These are phyloP conservation scores for Poronia punctata DNA, from an alignment of 495 filamentous ascomycete genomes.

Conservation along the genomic window DNA sequence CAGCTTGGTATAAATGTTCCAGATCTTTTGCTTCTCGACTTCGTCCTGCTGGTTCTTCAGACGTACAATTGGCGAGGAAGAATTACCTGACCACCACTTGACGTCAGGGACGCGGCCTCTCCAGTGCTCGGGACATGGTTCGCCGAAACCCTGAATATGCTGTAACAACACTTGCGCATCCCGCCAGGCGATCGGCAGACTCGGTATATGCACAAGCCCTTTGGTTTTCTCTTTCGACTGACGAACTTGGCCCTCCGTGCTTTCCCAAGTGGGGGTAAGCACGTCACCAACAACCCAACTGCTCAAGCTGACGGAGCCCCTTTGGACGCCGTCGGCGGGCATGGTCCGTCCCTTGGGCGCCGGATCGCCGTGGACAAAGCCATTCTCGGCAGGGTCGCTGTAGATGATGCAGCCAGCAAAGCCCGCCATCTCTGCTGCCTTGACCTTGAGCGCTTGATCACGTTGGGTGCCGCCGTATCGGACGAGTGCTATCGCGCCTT, in stretches of 20 bases:
- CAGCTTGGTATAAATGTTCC: conserved; percentile 82
- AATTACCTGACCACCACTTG: conserved; percentile 77
- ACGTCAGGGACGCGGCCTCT: conserved; percentile 64
- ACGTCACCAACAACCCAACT: conserved; percentile 83
- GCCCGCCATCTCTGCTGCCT: conserved; percentile 78
- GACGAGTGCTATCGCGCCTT: conserved; percentile 78
- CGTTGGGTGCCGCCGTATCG: conserved; percentile 68
- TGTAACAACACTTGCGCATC: conserved; percentile 78
- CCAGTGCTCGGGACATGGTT: conserved; percentile 66
- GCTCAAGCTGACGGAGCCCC: conserved; percentile 76
- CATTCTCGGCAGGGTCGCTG: conserved; percentile 78
- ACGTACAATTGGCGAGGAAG: conserved; percentile 66
- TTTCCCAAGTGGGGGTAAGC: conserved; percentile 80
- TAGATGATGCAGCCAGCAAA: conserved; percentile 87
- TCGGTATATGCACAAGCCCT: conserved; percentile 76
- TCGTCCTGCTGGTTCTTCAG: conserved; percentile 89
- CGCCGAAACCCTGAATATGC: conserved; percentile 68
- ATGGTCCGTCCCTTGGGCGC: conserved; percentile 72
- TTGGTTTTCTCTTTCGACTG: conserved; percentile 61
- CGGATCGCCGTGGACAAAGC: conserved; percentile 58
- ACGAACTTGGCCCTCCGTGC: conserved; percentile 58
- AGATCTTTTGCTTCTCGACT: conserved; percentile 71
- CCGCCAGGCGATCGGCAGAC: conserved; percentile 78
- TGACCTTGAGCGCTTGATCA: conserved; percentile 74
- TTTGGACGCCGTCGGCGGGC: conserved; percentile 72